Conservation (phyloP, 164 flowering plant genomes). For the Chimonanthus praecox region DNA sequence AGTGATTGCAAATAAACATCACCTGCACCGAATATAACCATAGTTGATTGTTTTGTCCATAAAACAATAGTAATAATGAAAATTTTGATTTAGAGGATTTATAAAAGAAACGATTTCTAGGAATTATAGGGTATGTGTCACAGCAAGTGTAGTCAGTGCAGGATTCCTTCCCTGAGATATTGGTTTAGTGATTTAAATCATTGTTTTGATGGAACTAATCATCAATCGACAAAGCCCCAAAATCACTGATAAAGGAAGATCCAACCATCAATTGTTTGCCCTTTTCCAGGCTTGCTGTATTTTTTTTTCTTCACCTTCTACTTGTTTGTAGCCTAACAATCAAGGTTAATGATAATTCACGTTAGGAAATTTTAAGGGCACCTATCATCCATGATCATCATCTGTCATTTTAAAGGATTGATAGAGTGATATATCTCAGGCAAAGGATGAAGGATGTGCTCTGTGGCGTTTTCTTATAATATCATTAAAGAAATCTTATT, state of each 20-base stretch:
- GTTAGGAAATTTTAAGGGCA: too few relatives aligned
- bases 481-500: too few relatives aligned
- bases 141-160: background rate
- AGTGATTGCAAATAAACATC: constrained; percentile 94
- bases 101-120: background rate
- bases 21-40: constrained; percentile 41
- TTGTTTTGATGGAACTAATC: background rate
- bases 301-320: too few relatives aligned
- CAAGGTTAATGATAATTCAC: too few relatives aligned
- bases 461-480: too few relatives aligned
- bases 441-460: too few relatives aligned
- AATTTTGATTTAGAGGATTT: background rate
- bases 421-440: too few relatives aligned
- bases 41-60: background rate
- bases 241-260: background rate
- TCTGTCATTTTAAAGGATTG: too few relatives aligned
- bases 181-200: background rate
- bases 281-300: background rate
- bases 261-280: background rate
- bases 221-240: background rate
- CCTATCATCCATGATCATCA: too few relatives aligned
- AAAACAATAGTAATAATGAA: background rate
- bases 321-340: background rate
- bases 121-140: background rate
- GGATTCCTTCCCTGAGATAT: background rate